A percentile compares a stretch with the other conserved stretches of the same genome.
Conservation (phyloP, 2,329 filamentous ascomycete species). For the Fusarium sp. region DNA sequence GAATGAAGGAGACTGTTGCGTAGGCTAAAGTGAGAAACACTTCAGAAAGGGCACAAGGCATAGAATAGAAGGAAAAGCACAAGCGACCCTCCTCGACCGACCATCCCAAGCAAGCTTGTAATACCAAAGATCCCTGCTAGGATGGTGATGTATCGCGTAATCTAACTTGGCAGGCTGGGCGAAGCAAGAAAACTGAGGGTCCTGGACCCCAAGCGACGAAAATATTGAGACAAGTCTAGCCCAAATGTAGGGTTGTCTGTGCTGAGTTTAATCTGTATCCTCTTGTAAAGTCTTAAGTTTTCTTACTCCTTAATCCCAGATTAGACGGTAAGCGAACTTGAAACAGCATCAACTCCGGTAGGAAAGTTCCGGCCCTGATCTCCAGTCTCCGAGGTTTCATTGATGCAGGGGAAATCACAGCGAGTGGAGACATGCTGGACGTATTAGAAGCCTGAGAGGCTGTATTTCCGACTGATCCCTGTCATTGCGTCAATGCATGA, state of each 20-base stretch:
- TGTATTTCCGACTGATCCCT: neutral
- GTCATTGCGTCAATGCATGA: slow-evolving; percentile 14
- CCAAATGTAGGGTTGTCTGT: too few relatives aligned
- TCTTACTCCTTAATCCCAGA: too few relatives aligned
- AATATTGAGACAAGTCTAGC: too few relatives aligned
- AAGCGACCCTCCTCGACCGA: neutral
- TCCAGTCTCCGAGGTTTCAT: slow-evolving; percentile 3
- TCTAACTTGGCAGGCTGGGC: neutral
- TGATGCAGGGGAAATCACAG: slow-evolving; percentile 13
- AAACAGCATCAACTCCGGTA: slow-evolving; percentile 8
- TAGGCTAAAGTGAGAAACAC: neutral
- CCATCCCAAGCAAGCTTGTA: neutral
- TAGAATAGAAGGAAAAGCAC: slow-evolving; percentile 13
- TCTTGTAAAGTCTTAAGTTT: too few relatives aligned
- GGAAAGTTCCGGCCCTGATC: neutral
- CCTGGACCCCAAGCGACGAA: too few relatives aligned
- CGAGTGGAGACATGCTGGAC: neutral
- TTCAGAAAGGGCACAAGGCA: neutral
- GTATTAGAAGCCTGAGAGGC: neutral
- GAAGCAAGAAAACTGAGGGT: too few relatives aligned
- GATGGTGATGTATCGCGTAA: neutral
- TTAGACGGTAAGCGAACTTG: neutral
- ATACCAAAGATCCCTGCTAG: neutral
- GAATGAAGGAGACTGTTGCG: neutral
- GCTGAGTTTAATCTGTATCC: too few relatives aligned